Evolutionary conservation across 495 filamentous ascomycete species (phyloP).

Genomic region (Hyaloscypha variabilis): DNA sequence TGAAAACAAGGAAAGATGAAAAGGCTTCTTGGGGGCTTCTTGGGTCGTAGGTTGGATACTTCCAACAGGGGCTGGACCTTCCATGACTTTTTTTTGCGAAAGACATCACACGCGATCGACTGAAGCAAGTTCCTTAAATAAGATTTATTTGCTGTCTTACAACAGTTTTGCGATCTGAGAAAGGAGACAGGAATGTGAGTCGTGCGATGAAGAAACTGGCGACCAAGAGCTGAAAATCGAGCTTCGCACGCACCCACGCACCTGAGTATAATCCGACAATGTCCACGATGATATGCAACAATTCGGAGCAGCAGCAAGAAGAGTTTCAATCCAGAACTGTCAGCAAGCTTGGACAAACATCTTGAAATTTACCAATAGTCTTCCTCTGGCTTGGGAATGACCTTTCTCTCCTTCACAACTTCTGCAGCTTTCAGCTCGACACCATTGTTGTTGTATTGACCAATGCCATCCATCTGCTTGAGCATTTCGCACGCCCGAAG

Average conservation of each 20-base stretch:
- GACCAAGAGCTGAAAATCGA: no score
- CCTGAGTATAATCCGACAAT: not conserved
- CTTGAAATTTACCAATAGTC: not conserved
- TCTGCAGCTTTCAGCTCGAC: not conserved
- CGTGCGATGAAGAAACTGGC: no score
- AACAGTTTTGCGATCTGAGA: not conserved
- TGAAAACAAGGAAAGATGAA: no score
- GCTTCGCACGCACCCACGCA: no score
- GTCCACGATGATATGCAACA: not conserved
- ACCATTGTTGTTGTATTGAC: conserved; percentile 28
- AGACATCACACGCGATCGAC: not conserved
- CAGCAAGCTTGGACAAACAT: not conserved
- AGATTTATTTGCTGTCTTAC: not conserved
- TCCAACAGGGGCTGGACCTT: no score
- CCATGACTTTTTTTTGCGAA: no score
- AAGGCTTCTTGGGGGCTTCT: no score
- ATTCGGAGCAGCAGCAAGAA: not conserved
- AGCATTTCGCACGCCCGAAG: conserved; percentile 28
- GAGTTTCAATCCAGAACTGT: not conserved
- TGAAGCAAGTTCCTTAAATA: not conserved
- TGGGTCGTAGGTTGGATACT: no score
- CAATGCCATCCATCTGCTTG: conserved; percentile 31
- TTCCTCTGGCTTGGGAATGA: not conserved
- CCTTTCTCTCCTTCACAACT: not conserved
- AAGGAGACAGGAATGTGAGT: not conserved